Evolutionary conservation across 208 protist species (phyloP).

Genomic region (Leishmania major): DNA sequence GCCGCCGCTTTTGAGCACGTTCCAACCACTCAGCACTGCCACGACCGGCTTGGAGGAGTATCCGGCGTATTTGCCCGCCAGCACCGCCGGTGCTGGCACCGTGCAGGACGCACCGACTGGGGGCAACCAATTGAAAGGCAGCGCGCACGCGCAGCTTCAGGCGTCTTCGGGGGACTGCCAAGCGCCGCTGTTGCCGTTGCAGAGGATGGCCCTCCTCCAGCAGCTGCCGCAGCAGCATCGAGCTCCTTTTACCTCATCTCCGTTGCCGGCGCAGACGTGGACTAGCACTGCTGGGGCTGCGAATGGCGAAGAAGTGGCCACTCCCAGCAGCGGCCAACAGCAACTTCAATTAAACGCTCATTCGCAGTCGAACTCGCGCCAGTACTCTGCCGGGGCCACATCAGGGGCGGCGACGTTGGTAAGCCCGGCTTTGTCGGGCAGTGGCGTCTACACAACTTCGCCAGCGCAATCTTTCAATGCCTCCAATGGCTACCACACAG

Average conservation of each 20-base stretch:
- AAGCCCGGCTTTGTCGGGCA: neutral
- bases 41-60: neutral
- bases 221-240: neutral
- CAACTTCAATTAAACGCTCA: neutral
- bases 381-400: neutral
- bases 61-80: neutral
- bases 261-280: neutral
- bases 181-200: neutral
- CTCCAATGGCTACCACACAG: neutral
- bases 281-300: neutral
- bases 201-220: neutral
- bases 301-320: neutral
- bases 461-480: neutral
- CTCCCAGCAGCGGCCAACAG: neutral
- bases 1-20: slow-evolving; percentile 1
- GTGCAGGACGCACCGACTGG: neutral
- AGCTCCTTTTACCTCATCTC: neutral
- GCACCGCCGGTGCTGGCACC: neutral
- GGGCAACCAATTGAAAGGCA: neutral
- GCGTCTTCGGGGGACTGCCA: neutral
- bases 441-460: slow-evolving; percentile 4
- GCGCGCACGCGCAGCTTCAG: neutral
- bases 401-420: neutral
- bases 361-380: neutral
- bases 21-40: neutral